Conservation (phyloP, 805 yeast genomes). For the Wickerhamiella parazyma region DNA sequence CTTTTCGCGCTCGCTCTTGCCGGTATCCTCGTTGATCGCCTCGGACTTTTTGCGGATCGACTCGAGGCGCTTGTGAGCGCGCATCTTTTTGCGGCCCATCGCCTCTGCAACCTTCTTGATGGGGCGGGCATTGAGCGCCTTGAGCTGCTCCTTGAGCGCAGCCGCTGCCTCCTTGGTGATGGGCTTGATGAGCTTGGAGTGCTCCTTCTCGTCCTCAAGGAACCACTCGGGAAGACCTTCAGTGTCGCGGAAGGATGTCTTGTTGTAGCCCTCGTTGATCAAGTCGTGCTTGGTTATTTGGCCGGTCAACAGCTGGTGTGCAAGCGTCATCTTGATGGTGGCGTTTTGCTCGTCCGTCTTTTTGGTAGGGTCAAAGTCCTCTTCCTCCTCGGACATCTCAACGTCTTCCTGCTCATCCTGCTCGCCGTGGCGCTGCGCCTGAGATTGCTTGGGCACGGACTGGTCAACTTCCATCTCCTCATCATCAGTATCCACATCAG, state of each 20-base stretch:
- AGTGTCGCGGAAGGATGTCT: slow-evolving; percentile 78
- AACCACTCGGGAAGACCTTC: slow-evolving; percentile 97
- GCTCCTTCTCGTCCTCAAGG: slow-evolving; percentile 76
- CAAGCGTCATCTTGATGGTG: slow-evolving; percentile 65
- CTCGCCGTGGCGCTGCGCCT: slow-evolving; percentile 7
- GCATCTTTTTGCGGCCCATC: slow-evolving; percentile 87
- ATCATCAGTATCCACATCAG: slow-evolving; percentile 19
- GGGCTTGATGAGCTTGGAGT: slow-evolving; percentile 74
- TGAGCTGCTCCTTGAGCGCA: slow-evolving; percentile 62
- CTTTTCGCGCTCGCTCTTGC: slow-evolving; percentile 84
- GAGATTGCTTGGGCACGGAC: not conserved
- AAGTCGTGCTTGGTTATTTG: slow-evolving; percentile 73
- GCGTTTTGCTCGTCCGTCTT: slow-evolving; percentile 24
- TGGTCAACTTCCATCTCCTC: slow-evolving; percentile 8
- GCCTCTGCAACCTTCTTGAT: slow-evolving; percentile 98
- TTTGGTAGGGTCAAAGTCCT: slow-evolving; percentile 14
- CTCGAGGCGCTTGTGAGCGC: slow-evolving; percentile 77
- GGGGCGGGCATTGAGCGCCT: slow-evolving; percentile 87
- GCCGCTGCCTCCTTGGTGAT: slow-evolving; percentile 87
- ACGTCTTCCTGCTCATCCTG: slow-evolving; percentile 13
- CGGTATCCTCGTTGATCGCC: slow-evolving; percentile 71
- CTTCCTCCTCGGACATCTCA: slow-evolving; percentile 3
- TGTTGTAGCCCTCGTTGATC: slow-evolving; percentile 84
- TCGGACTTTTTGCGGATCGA: slow-evolving; percentile 88
- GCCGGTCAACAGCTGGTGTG: slow-evolving; percentile 88